These are phyloP conservation scores for Rhodotorula diobovata DNA, from an alignment of 768 basidiomycete species.

Conservation along the genomic window DNA sequence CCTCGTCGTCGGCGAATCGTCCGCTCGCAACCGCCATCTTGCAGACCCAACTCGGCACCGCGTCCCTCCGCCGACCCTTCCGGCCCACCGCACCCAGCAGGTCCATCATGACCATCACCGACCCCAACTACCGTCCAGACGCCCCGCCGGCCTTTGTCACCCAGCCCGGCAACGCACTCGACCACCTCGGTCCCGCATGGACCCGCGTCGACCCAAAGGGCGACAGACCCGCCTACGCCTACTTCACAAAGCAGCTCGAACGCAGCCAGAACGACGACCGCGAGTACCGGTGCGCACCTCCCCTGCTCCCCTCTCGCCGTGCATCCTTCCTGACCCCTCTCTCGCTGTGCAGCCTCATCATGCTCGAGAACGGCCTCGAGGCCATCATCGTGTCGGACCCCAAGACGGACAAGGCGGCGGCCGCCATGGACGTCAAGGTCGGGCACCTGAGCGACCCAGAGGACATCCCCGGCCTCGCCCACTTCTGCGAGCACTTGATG, in stretches of 20 bases:
- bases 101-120: constrained; percentile 22
- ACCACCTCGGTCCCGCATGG: constrained; percentile 17
- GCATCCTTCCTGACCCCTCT: neutral
- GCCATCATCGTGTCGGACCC: constrained; percentile 77
- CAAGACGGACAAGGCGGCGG: constrained; percentile 87
- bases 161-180: constrained; percentile 9
- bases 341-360: constrained; percentile 56
- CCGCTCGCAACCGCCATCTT: neutral
- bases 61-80: neutral
- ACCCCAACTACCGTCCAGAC: constrained; percentile 17
- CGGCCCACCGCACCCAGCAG: neutral
- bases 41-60: neutral
- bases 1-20: neutral
- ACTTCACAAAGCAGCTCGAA: constrained; percentile 61
- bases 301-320: neutral
- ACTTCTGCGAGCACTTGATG: constrained; percentile 91
- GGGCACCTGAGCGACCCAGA: constrained; percentile 91
- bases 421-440: constrained; percentile 87
- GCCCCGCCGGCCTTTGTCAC: constrained; percentile 28
- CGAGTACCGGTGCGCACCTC: constrained; percentile 54
- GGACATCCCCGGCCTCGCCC: constrained; percentile 87
- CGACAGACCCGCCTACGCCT: constrained; percentile 47
- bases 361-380: constrained; percentile 82
- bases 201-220: neutral
- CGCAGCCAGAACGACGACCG: constrained; percentile 74